Evolutionary conservation across 2,329 filamentous ascomycete genomes (phyloP).

Genomic region (Neopestalotiopsis rosae): DNA sequence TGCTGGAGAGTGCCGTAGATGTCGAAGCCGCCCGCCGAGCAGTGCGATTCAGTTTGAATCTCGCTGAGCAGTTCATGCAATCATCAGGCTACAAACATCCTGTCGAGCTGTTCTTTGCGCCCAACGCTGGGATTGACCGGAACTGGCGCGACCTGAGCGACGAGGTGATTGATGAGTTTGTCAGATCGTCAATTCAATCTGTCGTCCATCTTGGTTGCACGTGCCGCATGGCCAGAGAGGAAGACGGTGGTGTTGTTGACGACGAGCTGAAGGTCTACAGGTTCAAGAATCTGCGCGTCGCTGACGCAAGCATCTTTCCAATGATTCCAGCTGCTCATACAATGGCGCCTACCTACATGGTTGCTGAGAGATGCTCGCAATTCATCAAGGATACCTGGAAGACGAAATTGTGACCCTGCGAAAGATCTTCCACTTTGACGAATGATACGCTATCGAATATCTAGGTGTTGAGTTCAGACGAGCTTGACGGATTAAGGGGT

Average conservation of each 20-base stretch:
- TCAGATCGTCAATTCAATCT: constrained; percentile 24
- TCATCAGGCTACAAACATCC: constrained; percentile 32
- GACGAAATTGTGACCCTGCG: too few relatives aligned
- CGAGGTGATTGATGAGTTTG: constrained; percentile 36
- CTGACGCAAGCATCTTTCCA: constrained; percentile 48
- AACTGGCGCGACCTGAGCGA: constrained; percentile 34
- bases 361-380: constrained; percentile 42
- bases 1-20: constrained; percentile 37
- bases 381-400: constrained; percentile 21
- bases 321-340: constrained; percentile 50
- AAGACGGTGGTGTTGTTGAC: constrained; percentile 44
- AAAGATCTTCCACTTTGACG: too few relatives aligned
- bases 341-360: constrained; percentile 53
- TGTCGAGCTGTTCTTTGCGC: constrained; percentile 30
- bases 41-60: constrained; percentile 36
- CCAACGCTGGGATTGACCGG: constrained; percentile 18
- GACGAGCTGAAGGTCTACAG: constrained; percentile 45
- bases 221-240: constrained; percentile 43
- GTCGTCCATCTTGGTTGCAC: constrained; percentile 46
- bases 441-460: too few relatives aligned
- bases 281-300: constrained; percentile 44
- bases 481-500: too few relatives aligned
- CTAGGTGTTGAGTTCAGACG: too few relatives aligned
- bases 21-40: constrained; percentile 31
- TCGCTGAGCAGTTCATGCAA: constrained; percentile 33